These are phyloP conservation scores for Bisporella sp. DNA, from an alignment of 2,329 filamentous ascomycete species.

Conservation along the genomic window DNA sequence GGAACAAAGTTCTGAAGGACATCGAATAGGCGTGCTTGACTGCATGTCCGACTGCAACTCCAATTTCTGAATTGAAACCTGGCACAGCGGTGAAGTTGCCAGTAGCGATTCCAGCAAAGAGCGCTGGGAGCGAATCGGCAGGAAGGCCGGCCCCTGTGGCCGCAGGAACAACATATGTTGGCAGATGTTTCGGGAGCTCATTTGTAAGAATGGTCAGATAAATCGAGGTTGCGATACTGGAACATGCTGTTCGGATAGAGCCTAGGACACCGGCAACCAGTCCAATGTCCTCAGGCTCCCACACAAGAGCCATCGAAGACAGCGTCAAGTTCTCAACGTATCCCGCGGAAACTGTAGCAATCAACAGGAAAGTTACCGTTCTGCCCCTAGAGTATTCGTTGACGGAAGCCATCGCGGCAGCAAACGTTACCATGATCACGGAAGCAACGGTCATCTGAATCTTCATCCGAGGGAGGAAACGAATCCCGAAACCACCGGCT, in stretches of 20 bases:
- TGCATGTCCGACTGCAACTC: conserved; percentile 13
- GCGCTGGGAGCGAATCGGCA: not conserved
- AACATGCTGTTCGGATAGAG: conserved; percentile 30
- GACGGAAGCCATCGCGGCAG: conserved; percentile 21
- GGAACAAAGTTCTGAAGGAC: conserved; percentile 9
- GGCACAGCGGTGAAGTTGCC: conserved; percentile 3
- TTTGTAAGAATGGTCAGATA: conserved; percentile 31
- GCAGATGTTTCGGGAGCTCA: conserved; percentile 26
- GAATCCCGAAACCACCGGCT: conserved; percentile 27
- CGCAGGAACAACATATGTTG: conserved; percentile 26
- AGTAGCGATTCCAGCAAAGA: conserved; percentile 3
- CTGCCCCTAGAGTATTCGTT: conserved; percentile 17
- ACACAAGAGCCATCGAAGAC: conserved; percentile 28
- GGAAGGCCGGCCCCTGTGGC: conserved; percentile 27
- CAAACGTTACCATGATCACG: conserved; percentile 26
- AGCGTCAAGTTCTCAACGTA: conserved; percentile 30
- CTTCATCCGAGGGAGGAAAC: conserved; percentile 31
- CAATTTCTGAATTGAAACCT: conserved; percentile 4
- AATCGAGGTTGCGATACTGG: conserved; percentile 27
- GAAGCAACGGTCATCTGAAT: conserved; percentile 27
- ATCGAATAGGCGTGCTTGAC: conserved; percentile 12
- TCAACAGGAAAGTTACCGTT: conserved; percentile 27
- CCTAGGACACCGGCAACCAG: conserved; percentile 29
- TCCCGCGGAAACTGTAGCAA: conserved; percentile 27
- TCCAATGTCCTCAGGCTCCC: conserved; percentile 30